Evolutionary conservation across 179 eudicot species (phyloP), one percentile per base, ranked within the genome.

Genomic region (Monotropa hypopitys): DNA sequence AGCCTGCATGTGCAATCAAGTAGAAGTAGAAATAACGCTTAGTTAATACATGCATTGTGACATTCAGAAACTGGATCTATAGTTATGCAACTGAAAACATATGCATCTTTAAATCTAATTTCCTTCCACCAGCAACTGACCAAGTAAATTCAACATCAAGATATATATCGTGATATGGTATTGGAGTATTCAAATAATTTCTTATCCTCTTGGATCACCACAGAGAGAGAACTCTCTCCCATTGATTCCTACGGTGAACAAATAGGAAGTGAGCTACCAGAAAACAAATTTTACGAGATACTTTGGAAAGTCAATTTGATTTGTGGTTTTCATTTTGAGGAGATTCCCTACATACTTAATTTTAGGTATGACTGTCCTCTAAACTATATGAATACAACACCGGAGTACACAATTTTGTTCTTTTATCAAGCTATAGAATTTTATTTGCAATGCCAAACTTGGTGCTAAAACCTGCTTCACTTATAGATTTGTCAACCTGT

Each of bases 1-100:
- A 46, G 97, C 99, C 99, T 95, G 92, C 87, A 87, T 72, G 11
- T 45, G 78, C 12, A 80, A 63, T 53, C 18, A 42, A 43, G 80
- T 23, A 83, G 21, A 21, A 50, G n/a, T 12, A 33, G 40, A 63
- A 45, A 43, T 4, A 49, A 33, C 12, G 13, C 72, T 65, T 12
- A 9, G 12, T 20, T 20, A 45, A n/a, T 65, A 49, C 61, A 21
- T 47, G 53, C 49, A 9, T 51, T 46, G 43, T 12, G 70, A 53
- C 21, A 30, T 54, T 45, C 28, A 57, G 18, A 54, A 30, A 73
- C 65, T 73, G n/a, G 23, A 73, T 26, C 26, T 26, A 28, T 28
- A 13, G 30, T 47, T 46, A 20, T 32, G 21, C 62, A 35, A 51
- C 8, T 7, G 23, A 51, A 51, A 54, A 54, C 13, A 73, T 4